Base-by-base conservation (phyloP, 2,329 filamentous ascomycete genomes). In the Apiospora aurea region DNA sequence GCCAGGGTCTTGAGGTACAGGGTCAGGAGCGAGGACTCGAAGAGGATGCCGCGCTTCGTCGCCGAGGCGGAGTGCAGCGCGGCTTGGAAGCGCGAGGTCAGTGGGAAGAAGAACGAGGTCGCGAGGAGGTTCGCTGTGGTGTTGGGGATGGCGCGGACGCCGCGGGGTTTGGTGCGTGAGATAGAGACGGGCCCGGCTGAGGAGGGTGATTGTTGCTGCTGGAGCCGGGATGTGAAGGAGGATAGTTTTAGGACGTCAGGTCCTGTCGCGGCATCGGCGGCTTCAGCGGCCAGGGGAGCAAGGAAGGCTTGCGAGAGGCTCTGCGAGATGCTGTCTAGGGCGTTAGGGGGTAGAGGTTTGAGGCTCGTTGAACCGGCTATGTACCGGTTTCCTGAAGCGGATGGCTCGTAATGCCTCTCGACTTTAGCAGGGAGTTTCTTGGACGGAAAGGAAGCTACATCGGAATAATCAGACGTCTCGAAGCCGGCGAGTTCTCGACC, bases 161-260 rank as follows among this genome's bases (percentile, higher is more conserved):
- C 84, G 0, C 83, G 83, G 16, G 75, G 53, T 66, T 74, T 78
- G 69, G 73, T 74, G 71, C 79, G 83, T 24, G 77, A 67, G 72
- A 81, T 81, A 21, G 75, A 72, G 38, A 75, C 80, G 0, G 77
- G 72, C 1, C 18, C 57, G 1, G 18, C 57, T 11, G 57, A 38
- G 16, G 51, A 57, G 74, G 71, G 29, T 80, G 49, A 79, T 77
- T 73, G 79, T 86, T 87, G 68, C 77, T 92, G 88, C 24, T 89
- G 86, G 80, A 95, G 90, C 24, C 93, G 91, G 0, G 93, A 94
- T 14, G 92, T 96, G 82, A 98, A 97, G 2, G 92, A 97, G 41
- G 94, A 91, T 29, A 98, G 89, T 83, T 98, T 98, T 66, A 99
- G 89, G 7, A 92, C 89, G 75, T 95, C 91, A 0, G 96, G 95